Percentiles rank a stretch among this genome's conserved stretches.
Conservation (phyloP, 108 stramenopile genomes). For the Nitzschia sp. region DNA sequence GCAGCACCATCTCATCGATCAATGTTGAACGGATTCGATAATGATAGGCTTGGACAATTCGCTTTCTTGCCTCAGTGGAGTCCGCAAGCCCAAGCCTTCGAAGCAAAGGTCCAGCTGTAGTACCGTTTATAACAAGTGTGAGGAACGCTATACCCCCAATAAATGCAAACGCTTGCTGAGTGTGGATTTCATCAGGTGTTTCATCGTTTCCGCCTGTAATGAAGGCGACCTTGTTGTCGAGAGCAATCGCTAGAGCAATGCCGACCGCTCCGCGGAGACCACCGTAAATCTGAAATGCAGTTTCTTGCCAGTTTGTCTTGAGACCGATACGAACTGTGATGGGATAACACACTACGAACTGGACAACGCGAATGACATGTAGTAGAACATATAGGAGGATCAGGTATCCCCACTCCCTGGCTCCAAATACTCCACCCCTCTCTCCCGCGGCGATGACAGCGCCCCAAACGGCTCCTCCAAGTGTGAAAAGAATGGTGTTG, state of each 20-base stretch:
- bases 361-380: conserved; percentile 56
- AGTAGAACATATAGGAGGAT: conserved; percentile 62
- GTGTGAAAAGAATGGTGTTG: conserved; percentile 89
- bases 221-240: conserved; percentile 50
- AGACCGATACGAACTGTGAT: conserved; percentile 64
- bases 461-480: conserved; percentile 88
- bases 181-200: conserved; percentile 8
- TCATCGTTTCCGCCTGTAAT: conserved; percentile 13
- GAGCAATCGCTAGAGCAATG: conserved; percentile 73
- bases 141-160: conserved; percentile 56
- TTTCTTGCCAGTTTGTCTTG: conserved; percentile 47
- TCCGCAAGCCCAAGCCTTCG: conserved; percentile 56
- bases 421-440: conserved; percentile 36
- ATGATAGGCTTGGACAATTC: conserved; percentile 41
- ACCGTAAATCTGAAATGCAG: conserved; percentile 67
- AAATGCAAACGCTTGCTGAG: conserved; percentile 33
- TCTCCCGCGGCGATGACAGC: conserved; percentile 36
- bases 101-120: conserved; percentile 55
- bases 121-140: conserved; percentile 62
- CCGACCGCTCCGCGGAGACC: conserved; percentile 89
- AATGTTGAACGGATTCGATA: conserved; percentile 10
- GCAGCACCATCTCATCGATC: conserved; percentile 45
- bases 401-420: conserved; percentile 69
- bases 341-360: conserved; percentile 65
- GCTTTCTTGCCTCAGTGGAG: conserved; percentile 46